Conservation (phyloP, 2,329 filamentous ascomycete genomes). For the Juglanconis juglandina region DNA sequence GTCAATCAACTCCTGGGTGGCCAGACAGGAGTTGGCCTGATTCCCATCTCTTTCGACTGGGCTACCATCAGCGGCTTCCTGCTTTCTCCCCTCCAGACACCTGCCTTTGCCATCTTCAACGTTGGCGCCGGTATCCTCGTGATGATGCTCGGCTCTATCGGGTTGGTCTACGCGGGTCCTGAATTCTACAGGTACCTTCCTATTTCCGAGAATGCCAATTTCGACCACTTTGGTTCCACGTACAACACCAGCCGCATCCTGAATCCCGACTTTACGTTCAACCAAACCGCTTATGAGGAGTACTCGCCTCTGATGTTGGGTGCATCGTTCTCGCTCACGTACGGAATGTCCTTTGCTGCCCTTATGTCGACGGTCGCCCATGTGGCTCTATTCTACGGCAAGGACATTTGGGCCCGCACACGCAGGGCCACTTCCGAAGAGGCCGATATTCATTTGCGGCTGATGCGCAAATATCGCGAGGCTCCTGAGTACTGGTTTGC, state of each 20-base stretch:
- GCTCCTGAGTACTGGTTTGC: conserved; percentile 58
- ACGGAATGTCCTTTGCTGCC: conserved; percentile 56
- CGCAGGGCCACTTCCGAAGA: conserved; percentile 35
- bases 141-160: conserved; percentile 37
- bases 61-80: conserved; percentile 52
- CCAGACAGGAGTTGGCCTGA: conserved; percentile 54
- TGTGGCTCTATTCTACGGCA: conserved; percentile 48
- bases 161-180: conserved; percentile 43
- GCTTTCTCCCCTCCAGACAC: conserved; percentile 55
- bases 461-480: conserved; percentile 56
- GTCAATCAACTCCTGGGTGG: conserved; percentile 63
- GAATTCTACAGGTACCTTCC: conserved; percentile 45
- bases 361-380: conserved; percentile 52
- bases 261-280: conserved; percentile 39
- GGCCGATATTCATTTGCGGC: conserved; percentile 48
- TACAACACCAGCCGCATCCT: conserved; percentile 48
- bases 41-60: conserved; percentile 60
- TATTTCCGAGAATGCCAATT: conserved; percentile 50
- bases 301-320: conserved; percentile 51
- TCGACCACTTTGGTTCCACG: conserved; percentile 43
- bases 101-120: conserved; percentile 59
- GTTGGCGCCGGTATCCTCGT: conserved; percentile 53
- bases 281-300: conserved; percentile 39
- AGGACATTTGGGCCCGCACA: conserved; percentile 23
- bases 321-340: conserved; percentile 52